A percentile compares a stretch with the other conserved stretches of the same genome.
phyloP scores from a whole-genome alignment of 441 rosid species.

The Pelargonium citronellum region DNA sequence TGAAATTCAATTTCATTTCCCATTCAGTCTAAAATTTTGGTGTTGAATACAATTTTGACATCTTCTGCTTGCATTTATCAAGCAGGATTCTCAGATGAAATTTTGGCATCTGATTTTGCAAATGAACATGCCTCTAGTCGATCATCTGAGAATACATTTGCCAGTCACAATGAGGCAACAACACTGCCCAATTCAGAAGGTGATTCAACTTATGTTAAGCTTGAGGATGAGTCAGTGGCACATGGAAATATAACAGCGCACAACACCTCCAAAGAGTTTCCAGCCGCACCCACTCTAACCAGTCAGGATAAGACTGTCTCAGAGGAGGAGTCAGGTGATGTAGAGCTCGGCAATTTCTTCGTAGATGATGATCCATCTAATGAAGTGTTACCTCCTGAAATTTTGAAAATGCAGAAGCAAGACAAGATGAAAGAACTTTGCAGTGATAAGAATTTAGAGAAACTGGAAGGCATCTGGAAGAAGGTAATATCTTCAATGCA shows the following conservation, averaged over 20 bases:
- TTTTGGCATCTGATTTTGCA: slow-evolving; percentile 54
- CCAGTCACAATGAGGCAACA: slow-evolving; percentile 22
- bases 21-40: slow-evolving; percentile 20
- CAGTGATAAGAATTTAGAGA: slow-evolving; percentile 56
- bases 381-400: slow-evolving; percentile 43
- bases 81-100: slow-evolving; percentile 71
- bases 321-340: slow-evolving; percentile 39
- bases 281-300: slow-evolving; percentile 26
- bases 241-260: slow-evolving; percentile 28
- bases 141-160: slow-evolving; percentile 26
- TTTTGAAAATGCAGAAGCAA: slow-evolving; percentile 57
- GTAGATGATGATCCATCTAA: slow-evolving; percentile 39
- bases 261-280: slow-evolving; percentile 32
- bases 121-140: slow-evolving; percentile 27
- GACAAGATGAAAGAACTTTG: slow-evolving; percentile 55
- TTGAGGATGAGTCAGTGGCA: slow-evolving; percentile 25
- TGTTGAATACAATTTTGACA: slow-evolving; percentile 23
- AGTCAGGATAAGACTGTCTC: slow-evolving; percentile 26
- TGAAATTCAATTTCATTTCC: slow-evolving; percentile 20
- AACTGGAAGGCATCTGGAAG: slow-evolving; percentile 87
- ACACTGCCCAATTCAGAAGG: slow-evolving; percentile 24
- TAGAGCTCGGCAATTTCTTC: slow-evolving; percentile 72
- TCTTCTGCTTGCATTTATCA: slow-evolving; percentile 29
- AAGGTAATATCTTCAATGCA: slow-evolving; percentile 44
- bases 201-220: slow-evolving; percentile 18